A percentile compares a stretch with the other conserved stretches of the same genome.
Conservation (phyloP, 1,139 yeast genomes). For the Protomyces inundatus region DNA sequence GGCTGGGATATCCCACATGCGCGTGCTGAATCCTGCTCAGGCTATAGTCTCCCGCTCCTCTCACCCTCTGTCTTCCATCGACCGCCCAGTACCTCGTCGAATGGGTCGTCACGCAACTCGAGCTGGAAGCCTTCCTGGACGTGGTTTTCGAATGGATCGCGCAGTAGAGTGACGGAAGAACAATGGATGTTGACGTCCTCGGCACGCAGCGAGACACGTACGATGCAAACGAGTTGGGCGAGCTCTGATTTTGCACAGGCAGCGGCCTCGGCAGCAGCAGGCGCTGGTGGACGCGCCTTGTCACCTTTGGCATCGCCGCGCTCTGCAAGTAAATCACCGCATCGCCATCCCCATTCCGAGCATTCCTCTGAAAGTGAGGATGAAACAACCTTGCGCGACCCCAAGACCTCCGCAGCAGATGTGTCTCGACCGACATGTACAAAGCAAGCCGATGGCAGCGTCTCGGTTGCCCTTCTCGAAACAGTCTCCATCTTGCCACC, state of each 20-base stretch:
- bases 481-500: constrained; percentile 4
- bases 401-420: not conserved
- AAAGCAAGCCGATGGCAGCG: constrained; percentile 5
- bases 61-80: constrained; percentile 19
- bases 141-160: constrained; percentile 21
- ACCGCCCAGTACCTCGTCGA: constrained; percentile 15
- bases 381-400: not conserved
- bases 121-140: constrained; percentile 27
- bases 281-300: not conserved
- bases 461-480: constrained; percentile 6
- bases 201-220: constrained; percentile 7
- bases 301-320: not conserved
- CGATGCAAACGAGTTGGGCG: constrained; percentile 20
- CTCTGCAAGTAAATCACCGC: not conserved
- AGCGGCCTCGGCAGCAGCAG: not conserved
- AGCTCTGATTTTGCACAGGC: constrained; percentile 12
- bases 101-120: constrained; percentile 11
- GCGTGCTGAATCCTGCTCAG: not conserved
- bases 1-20: constrained; percentile 23
- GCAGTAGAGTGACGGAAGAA: not conserved
- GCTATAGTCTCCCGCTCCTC: constrained; percentile 2
- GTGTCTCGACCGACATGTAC: not conserved
- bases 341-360: not conserved
- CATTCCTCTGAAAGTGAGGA: not conserved
- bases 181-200: not conserved